phyloP scores from a whole-genome alignment of 257 asterid species.

The Marsdenia floribunda region DNA sequence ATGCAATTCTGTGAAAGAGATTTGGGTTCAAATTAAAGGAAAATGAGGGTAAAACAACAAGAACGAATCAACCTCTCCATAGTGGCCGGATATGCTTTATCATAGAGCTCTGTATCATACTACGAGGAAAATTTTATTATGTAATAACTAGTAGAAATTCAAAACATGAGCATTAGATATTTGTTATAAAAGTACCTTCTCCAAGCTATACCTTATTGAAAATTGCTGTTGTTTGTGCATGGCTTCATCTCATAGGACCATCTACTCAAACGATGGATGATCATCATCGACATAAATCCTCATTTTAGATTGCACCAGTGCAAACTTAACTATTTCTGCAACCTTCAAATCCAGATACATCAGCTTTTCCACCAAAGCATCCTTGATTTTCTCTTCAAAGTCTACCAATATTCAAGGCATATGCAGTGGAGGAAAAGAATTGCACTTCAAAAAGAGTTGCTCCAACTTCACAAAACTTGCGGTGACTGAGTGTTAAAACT shows the following conservation, averaged over 20 bases:
- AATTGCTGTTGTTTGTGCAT: not conserved
- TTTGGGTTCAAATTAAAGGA: not conserved
- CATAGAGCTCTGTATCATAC: not conserved
- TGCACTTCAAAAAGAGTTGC: not conserved
- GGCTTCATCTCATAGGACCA: not conserved
- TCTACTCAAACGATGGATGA: not conserved
- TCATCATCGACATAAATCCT: not conserved
- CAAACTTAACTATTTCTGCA: not conserved
- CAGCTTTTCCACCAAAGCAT: not conserved
- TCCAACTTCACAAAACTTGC: not conserved
- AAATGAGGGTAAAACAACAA: too few relatives aligned
- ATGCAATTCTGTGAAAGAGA: not conserved
- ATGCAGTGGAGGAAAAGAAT: not conserved
- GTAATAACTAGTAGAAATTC: not conserved
- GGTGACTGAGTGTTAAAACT: not conserved
- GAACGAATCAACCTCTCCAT: not conserved
- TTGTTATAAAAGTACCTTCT: conserved; percentile 2
- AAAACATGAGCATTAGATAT: not conserved
- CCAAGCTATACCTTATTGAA: not conserved
- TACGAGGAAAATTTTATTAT: not conserved
- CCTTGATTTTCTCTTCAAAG: conserved; percentile 2
- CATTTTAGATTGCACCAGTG: not conserved
- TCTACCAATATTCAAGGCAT: not conserved
- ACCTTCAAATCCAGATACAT: not conserved
- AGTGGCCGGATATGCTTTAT: not conserved